These are phyloP conservation scores for Crucibulum laeve DNA, from an alignment of 768 basidiomycete genomes.

Conservation along the genomic window DNA sequence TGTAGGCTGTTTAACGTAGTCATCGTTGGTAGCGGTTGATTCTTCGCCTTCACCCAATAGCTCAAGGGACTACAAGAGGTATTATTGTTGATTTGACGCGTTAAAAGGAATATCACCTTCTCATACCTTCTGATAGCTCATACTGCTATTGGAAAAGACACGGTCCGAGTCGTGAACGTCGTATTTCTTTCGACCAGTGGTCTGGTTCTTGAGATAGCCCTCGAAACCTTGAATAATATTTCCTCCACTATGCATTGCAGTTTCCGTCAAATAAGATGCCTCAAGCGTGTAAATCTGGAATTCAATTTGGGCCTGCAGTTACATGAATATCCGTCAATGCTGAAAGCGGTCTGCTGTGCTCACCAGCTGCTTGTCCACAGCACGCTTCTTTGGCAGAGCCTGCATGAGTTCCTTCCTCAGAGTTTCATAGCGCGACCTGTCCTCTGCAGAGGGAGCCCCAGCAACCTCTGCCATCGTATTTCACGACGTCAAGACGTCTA, in stretches of 20 bases:
- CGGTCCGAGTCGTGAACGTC: conserved; percentile 77
- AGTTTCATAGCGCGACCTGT: conserved; percentile 65
- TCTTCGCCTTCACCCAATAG: conserved; percentile 71
- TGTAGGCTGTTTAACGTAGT: conserved; percentile 62
- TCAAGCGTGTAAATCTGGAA: conserved; percentile 77
- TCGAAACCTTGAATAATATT: conserved; percentile 90
- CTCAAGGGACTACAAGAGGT: conserved; percentile 59
- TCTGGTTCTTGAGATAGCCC: conserved; percentile 78
- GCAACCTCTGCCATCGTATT: conserved; percentile 33
- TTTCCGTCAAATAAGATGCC: conserved; percentile 72
- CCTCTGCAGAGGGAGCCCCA: conserved; percentile 50
- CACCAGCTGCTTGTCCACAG: conserved; percentile 75
- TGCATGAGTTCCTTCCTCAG: conserved; percentile 72
- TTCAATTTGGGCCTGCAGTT: conserved; percentile 68
- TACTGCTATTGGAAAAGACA: conserved; percentile 78
- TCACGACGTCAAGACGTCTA: not conserved
- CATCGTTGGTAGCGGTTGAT: conserved; percentile 48
- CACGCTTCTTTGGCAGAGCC: conserved; percentile 71
- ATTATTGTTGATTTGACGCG: conserved; percentile 3
- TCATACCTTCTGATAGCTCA: conserved; percentile 72
- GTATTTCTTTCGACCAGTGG: conserved; percentile 60
- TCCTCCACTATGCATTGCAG: conserved; percentile 70
- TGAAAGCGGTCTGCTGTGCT: conserved; percentile 12
- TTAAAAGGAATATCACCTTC: conserved; percentile 5
- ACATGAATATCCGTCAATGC: not conserved